phyloP scores from a whole-genome alignment of 2,329 filamentous ascomycete genomes.

The Fusarium veterinarium region DNA sequence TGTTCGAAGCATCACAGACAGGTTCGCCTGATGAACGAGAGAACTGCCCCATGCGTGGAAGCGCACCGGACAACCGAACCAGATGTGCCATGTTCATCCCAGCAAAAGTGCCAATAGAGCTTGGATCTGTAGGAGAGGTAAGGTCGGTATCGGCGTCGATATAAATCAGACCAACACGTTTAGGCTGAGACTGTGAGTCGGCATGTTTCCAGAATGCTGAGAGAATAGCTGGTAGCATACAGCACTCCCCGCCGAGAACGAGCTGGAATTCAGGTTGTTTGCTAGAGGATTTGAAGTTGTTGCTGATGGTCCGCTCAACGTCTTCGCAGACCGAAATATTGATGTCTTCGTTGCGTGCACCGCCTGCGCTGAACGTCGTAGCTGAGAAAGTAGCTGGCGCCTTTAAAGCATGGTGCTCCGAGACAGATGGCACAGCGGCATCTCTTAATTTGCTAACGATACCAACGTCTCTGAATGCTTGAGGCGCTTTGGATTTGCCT shows the following conservation, averaged over 20 bases:
- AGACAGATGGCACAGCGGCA: not conserved
- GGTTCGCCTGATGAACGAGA: constrained; percentile 26
- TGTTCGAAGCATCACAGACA: constrained; percentile 32
- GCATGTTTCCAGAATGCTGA: constrained; percentile 25
- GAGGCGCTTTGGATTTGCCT: constrained; percentile 39
- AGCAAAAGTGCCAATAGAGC: constrained; percentile 33
- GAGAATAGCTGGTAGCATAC: constrained; percentile 33
- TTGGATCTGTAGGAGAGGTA: constrained; percentile 27
- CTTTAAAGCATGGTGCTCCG: constrained; percentile 19
- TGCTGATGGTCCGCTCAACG: constrained; percentile 3
- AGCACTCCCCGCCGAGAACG: constrained; percentile 35
- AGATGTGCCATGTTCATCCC: constrained; percentile 41
- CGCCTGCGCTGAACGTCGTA: constrained; percentile 7
- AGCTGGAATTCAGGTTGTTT: constrained; percentile 22
- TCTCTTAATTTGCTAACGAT: constrained; percentile 3
- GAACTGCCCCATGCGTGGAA: constrained; percentile 33
- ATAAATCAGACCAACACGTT: constrained; percentile 35
- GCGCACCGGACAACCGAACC: constrained; percentile 6
- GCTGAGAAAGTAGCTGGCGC: constrained; percentile 15
- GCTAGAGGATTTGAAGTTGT: not conserved
- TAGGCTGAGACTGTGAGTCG: not conserved
- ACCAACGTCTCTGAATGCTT: constrained; percentile 31
- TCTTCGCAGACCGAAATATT: constrained; percentile 30
- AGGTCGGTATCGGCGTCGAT: constrained; percentile 41
- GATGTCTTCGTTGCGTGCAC: constrained; percentile 24